Percentiles rank a stretch among this genome's conserved stretches.
These are phyloP conservation scores for Fusarium equiseti DNA, from an alignment of 2,329 filamentous ascomycete genomes.

Conservation along the genomic window DNA sequence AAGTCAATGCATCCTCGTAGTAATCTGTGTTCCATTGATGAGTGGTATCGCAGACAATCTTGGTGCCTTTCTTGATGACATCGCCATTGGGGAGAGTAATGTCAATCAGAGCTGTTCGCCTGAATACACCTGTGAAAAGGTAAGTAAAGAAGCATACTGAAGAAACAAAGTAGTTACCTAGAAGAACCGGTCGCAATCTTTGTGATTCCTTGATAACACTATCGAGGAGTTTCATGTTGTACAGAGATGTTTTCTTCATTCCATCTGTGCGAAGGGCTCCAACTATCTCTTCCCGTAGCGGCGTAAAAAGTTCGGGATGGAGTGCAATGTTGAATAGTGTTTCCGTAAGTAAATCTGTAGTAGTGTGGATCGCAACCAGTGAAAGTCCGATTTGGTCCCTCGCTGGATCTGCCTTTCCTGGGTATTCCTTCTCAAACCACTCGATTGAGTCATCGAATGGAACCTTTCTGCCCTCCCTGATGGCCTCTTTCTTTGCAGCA, in stretches of 20 bases:
- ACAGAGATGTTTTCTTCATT: slow-evolving; percentile 61
- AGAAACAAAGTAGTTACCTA: slow-evolving; percentile 14
- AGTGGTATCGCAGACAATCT: background rate
- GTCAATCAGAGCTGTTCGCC: background rate
- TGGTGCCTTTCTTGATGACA: slow-evolving; percentile 14
- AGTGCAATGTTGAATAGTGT: slow-evolving; percentile 53
- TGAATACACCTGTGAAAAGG: background rate
- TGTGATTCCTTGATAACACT: slow-evolving; percentile 65
- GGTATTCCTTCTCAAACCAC: slow-evolving; percentile 63
- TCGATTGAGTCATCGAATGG: slow-evolving; percentile 60
- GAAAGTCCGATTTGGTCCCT: slow-evolving; percentile 45
- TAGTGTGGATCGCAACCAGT: slow-evolving; percentile 67
- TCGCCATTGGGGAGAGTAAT: slow-evolving; percentile 15
- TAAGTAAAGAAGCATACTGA: fast-evolving
- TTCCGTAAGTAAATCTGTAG: slow-evolving; percentile 50
- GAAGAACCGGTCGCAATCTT: slow-evolving; percentile 58
- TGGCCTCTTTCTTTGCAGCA: slow-evolving; percentile 51
- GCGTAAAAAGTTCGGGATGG: slow-evolving; percentile 52
- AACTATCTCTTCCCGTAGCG: slow-evolving; percentile 57
- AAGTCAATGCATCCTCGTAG: slow-evolving; percentile 44
- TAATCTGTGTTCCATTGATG: background rate
- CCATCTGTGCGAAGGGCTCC: slow-evolving; percentile 24
- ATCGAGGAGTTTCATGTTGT: slow-evolving; percentile 60
- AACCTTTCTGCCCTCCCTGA: background rate
- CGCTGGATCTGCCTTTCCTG: slow-evolving; percentile 42